Evolutionary conservation across 2,329 filamentous ascomycete species (phyloP), one percentile per base, ranked within the genome.

Genomic region (Paecilomyces dactylethromorphus): DNA sequence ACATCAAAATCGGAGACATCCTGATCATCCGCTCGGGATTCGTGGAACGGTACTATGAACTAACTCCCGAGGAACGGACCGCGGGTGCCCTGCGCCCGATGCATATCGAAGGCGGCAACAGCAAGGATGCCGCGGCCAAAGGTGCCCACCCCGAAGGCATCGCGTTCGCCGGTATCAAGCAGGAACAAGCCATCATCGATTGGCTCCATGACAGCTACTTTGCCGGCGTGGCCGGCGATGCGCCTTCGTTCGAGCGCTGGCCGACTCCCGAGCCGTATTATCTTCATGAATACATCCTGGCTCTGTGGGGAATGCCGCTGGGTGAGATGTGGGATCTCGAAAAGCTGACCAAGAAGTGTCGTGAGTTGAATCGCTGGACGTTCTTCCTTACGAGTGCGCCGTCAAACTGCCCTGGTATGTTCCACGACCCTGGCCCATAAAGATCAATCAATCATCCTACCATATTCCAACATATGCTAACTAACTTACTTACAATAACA

Each of bases 171-270:
- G 82, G 83, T 0, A 58, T 85, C 2, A 77, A 76, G 53, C 81
- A 83, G 62, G 81, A 83, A 55, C 73, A 83, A 54, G 80, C 81
- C 52, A 80, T 86, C 3, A 75, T 84, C 7, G 81, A 83, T 56
- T 91, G 87, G 87, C 62, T 90, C 59, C 87, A 89, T 76, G 85
- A 90, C 66, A 83, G 81, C 63, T 85, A 87, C 56, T 90, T 91
- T 64, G 79, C 87, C 0, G 84, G 83, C 0, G 86, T 88, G 1
- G 85, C 82, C 0, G 84, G 85, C 0, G 88, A 91, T 67, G 76
- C 80, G 12, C 83, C 82, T 21, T 78, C 82, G 0, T 89, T 90
- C 61, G 88, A 91, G 74, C 79, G 82, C 0, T 83, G 84, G 71
- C 85, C 86, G 1, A 82, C 83, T 5, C 58, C 65, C 8, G 63